phyloP scores from a whole-genome alignment of 2,329 filamentous ascomycete species.

The Colletotrichum spaethianum region DNA sequence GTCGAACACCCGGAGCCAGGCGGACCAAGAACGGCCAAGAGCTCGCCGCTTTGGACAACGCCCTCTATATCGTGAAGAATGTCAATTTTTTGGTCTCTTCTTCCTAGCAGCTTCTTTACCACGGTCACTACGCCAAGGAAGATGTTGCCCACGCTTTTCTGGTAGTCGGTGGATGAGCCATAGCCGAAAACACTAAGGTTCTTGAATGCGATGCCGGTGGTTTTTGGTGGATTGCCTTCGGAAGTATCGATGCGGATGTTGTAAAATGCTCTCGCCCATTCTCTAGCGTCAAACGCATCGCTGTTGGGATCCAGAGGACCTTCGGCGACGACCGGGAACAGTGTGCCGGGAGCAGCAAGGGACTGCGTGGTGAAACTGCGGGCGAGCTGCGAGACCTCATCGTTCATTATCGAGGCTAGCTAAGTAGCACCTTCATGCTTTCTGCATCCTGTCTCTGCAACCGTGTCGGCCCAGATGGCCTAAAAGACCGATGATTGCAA shows the following conservation, averaged over 20 bases:
- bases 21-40: slow-evolving; percentile 70
- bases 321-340: slow-evolving; percentile 46
- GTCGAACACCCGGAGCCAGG: slow-evolving; percentile 75
- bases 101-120: slow-evolving; percentile 47
- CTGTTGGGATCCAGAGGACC: slow-evolving; percentile 56
- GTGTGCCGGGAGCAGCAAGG: slow-evolving; percentile 42
- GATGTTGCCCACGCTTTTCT: slow-evolving; percentile 59
- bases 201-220: slow-evolving; percentile 57
- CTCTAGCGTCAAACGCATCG: slow-evolving; percentile 56
- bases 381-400: slow-evolving; percentile 48
- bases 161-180: slow-evolving; percentile 57
- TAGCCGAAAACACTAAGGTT: slow-evolving; percentile 60
- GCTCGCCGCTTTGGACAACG: slow-evolving; percentile 67
- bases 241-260: slow-evolving; percentile 44
- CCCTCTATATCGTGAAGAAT: slow-evolving; percentile 68
- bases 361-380: slow-evolving; percentile 47
- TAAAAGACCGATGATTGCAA: not conserved
- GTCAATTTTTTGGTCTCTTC: slow-evolving; percentile 54
- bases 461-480: not conserved
- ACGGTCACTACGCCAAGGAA: slow-evolving; percentile 46
- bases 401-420: slow-evolving; percentile 15
- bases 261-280: slow-evolving; percentile 59
- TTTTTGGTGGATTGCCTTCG: slow-evolving; percentile 48
- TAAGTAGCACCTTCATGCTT: slow-evolving; percentile 6
- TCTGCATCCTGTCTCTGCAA: slow-evolving; percentile 7